Evolutionary conservation across 768 basidiomycete genomes (phyloP).

Genomic region (Auriculariales sp.): DNA sequence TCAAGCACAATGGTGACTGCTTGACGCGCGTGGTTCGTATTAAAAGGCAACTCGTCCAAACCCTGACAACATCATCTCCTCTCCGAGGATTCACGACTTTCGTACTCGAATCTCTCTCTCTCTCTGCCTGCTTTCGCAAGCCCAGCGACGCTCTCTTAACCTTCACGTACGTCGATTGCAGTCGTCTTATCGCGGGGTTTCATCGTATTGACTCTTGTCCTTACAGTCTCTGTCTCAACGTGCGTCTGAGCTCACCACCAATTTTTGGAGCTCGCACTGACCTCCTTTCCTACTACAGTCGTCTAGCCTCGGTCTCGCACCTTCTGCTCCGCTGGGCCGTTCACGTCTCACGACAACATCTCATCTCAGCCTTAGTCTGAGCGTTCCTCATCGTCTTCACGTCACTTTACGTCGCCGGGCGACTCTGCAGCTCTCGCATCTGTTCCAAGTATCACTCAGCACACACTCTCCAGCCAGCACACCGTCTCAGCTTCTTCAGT

Average conservation of each 20-base stretch:
- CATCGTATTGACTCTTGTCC: not conserved
- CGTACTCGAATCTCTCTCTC: not conserved
- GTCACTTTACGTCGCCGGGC: not conserved
- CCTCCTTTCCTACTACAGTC: not conserved
- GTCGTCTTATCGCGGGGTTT: too few species aligned
- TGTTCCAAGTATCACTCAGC: not conserved
- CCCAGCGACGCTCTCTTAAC: too few species aligned
- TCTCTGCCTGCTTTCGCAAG: not conserved
- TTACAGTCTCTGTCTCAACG: not conserved
- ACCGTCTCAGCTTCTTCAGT: not conserved
- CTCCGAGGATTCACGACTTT: not conserved
- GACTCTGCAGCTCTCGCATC: not conserved
- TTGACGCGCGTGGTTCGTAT: too few species aligned
- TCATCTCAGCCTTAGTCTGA: constrained; percentile 1
- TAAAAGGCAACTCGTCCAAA: too few species aligned
- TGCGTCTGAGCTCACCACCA: not conserved
- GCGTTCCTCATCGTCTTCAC: not conserved
- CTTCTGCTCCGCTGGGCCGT: not conserved
- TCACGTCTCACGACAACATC: not conserved
- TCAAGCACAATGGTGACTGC: too few species aligned
- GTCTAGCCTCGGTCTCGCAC: not conserved
- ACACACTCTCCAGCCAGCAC: too few species aligned
- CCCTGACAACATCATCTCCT: not conserved
- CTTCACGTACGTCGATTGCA: not conserved
- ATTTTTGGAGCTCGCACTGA: not conserved